phyloP scores from a whole-genome alignment of 2,329 filamentous ascomycete genomes.

The Emergomyces africanus region DNA sequence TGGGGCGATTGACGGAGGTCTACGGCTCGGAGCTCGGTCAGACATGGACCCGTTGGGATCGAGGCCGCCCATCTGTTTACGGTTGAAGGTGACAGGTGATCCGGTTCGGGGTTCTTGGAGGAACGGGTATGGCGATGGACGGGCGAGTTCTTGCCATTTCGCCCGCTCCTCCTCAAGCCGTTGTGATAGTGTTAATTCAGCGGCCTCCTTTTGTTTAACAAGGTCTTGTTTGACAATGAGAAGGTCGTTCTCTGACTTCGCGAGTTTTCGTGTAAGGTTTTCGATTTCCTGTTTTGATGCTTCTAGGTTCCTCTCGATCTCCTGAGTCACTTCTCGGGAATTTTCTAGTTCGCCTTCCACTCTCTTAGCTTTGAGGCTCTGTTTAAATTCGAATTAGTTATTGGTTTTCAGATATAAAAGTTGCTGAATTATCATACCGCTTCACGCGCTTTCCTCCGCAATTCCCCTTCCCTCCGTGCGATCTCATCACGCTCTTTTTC shows the following conservation, averaged over 20 bases:
- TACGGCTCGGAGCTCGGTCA: constrained; percentile 27
- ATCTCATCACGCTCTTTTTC: constrained; percentile 90
- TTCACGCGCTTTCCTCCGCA: constrained; percentile 81
- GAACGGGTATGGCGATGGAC: constrained; percentile 20
- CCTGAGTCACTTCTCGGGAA: constrained; percentile 34
- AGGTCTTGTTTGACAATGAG: constrained; percentile 44
- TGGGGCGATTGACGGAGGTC: constrained; percentile 29
- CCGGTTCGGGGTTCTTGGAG: constrained; percentile 26
- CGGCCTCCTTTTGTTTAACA: constrained; percentile 45
- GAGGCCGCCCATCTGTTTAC: constrained; percentile 25
- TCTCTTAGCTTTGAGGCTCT: constrained; percentile 55
- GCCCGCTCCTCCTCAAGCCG: constrained; percentile 52
- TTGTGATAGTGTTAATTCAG: constrained; percentile 44
- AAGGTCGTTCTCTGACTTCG: constrained; percentile 48
- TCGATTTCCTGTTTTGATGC: constrained; percentile 49
- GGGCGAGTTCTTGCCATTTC: constrained; percentile 42
- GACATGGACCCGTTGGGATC: constrained; percentile 21
- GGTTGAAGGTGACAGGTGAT: constrained; percentile 30
- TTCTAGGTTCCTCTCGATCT: constrained; percentile 45
- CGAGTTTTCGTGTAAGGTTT: constrained; percentile 28
- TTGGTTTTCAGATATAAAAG: background rate
- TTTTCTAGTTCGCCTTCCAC: constrained; percentile 74
- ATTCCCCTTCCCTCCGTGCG: constrained; percentile 67
- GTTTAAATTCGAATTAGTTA: constrained; percentile 15
- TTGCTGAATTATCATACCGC: constrained; percentile 43